Conservation (phyloP, 306 rosid genomes). For the Acmispon strigosus region DNA sequence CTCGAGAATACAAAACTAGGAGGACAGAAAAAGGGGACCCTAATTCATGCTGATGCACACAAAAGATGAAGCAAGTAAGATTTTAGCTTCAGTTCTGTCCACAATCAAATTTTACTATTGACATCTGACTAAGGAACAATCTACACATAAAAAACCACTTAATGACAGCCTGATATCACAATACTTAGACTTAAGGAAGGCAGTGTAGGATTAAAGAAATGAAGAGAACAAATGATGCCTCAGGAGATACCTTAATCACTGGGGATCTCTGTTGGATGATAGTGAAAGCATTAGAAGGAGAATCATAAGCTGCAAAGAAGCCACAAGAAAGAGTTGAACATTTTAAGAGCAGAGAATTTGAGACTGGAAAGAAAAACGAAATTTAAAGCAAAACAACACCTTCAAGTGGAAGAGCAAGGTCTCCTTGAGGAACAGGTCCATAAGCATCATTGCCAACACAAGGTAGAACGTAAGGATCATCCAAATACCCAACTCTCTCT, state of each 20-base stretch:
- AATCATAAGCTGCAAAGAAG: constrained; percentile 64
- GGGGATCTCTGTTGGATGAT: constrained; percentile 91
- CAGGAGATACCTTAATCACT: constrained; percentile 40
- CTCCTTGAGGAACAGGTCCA: constrained; percentile 71
- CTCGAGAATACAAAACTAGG: not conserved
- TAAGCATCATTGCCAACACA: constrained; percentile 94
- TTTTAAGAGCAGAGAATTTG: not conserved
- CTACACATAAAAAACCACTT: not conserved
- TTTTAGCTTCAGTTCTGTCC: not conserved
- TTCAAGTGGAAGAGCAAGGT: constrained; percentile 86
- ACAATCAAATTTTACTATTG: not conserved
- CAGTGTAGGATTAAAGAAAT: not conserved
- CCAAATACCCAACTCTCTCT: constrained; percentile 76
- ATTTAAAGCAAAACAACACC: constrained; percentile 33
- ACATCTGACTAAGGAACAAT: not conserved
- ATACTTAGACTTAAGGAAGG: not conserved
- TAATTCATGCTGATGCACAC: not conserved
- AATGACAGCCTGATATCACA: not conserved
- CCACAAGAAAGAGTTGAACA: not conserved
- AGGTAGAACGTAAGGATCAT: constrained; percentile 69
- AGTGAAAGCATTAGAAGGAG: constrained; percentile 47
- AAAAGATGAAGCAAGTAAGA: not conserved
- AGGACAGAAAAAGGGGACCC: not conserved
- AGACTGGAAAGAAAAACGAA: not conserved
- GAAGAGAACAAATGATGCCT: not conserved